Evolutionary conservation across 345 rosid species (phyloP), one percentile per base, ranked within the genome.

Genomic region (Eucalyptus rudis): DNA sequence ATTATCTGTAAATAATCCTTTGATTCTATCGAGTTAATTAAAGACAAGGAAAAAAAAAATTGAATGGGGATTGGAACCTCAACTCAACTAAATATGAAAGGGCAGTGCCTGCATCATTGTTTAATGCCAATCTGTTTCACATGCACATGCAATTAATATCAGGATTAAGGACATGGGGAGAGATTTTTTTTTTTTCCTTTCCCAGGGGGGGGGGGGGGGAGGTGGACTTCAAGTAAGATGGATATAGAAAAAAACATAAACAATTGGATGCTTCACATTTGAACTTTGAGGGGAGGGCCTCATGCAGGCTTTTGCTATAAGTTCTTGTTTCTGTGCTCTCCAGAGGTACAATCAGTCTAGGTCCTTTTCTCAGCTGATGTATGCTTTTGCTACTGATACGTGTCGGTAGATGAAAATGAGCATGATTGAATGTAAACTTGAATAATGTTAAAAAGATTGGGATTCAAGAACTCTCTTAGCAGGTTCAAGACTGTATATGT

Each of bases 171-270:
- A 33, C 25, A 33, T 33, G 44, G 80, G 80, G 80, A 19, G 12
- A 8, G 24, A 17, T 4, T 33, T 17, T 68, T 33, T 8, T 2
- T n/a, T n/a, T n/a, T n/a, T n/a, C n/a, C n/a, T n/a, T 2, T 0
- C 0, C 0, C n/a, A n/a, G n/a, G n/a, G n/a, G n/a, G n/a, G n/a
- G 3, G 76, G 36, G 76, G 5, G 36, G 20, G 22, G 36, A 5
- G 0, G 36, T 0, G 8, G 44, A 9, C 13, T 33, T 68, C 44
- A 33, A 68, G 44, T 33, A 68, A 68, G 10, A 33, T 68, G 80
- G 44, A 33, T 33, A 68, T 68, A 68, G 44, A 52, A 52, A 68
- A 68, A 33, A 68, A 68, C 51, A 33, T 17, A 17, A 68, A 33
- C 44, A 33, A 68, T 68, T 68, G 5, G 80, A 68, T 33, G 80